Percentiles rank a stretch among this genome's conserved stretches.
Evolutionary conservation across 1,284 basidiomycete species (phyloP).

Genomic region (Boletus mariae): DNA sequence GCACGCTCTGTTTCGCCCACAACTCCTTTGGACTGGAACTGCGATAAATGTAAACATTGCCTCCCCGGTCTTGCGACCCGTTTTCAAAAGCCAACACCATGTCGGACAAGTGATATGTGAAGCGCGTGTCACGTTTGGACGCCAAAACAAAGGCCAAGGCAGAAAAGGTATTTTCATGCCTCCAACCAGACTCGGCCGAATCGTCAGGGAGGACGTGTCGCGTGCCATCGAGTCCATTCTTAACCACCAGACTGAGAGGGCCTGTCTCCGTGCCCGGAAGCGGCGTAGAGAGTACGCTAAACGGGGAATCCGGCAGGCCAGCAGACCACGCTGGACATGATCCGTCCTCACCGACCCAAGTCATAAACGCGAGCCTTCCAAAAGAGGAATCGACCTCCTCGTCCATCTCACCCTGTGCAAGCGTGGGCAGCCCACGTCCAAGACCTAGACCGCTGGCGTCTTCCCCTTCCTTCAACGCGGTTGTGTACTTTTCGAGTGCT

Average conservation of each 20-base stretch:
- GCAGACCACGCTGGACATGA: conserved; percentile 38
- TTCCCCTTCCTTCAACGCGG: conserved; percentile 51
- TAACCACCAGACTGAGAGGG: conserved; percentile 59
- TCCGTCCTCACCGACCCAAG: conserved; percentile 61
- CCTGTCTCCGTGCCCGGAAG: conserved; percentile 46
- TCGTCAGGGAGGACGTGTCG: conserved; percentile 52
- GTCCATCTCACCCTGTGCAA: conserved; percentile 80
- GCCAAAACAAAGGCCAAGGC: conserved; percentile 93
- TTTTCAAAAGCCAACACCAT: conserved; percentile 80
- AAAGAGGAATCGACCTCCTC: conserved; percentile 75
- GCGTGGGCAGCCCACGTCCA: conserved; percentile 65
- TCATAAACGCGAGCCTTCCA: conserved; percentile 56
- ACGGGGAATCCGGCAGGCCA: conserved; percentile 38
- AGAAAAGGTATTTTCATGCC: conserved; percentile 75
- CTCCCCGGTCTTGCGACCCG: conserved; percentile 57
- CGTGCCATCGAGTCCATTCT: conserved; percentile 81
- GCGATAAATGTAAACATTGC: conserved; percentile 85
- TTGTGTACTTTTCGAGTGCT: conserved; percentile 81
- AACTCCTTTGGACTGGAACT: conserved; percentile 44
- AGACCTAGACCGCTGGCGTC: conserved; percentile 56
- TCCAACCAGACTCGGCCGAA: conserved; percentile 49
- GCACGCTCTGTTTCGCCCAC: conserved; percentile 75
- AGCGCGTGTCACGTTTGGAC: conserved; percentile 86
- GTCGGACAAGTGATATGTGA: conserved; percentile 64
- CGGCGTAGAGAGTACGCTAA: conserved; percentile 59